A percentile compares a stretch with the other conserved stretches of the same genome.
Conservation (phyloP, 306 rosid species). For the Trifolium pratense region DNA sequence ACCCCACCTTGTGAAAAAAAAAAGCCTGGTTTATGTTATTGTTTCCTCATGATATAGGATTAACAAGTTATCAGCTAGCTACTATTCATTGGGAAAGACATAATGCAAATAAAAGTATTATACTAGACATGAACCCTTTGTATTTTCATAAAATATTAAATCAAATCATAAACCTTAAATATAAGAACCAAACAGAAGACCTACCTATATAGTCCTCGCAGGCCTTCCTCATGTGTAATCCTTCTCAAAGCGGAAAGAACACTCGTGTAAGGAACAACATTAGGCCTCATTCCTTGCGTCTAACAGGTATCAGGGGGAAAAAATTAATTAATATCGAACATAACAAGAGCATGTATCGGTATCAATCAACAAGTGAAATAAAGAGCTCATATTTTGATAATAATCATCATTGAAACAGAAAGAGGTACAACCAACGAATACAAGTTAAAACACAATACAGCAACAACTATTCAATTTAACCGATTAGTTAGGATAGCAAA, state of each 20-base stretch:
- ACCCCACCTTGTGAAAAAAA: not conserved
- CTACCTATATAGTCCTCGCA: constrained; percentile 96
- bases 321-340: constrained; percentile 38
- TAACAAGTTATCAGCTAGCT: not conserved
- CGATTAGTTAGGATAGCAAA: constrained; percentile 12
- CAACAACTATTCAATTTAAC: constrained; percentile 18
- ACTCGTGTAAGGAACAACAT: constrained; percentile 84
- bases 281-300: constrained; percentile 97
- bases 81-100: constrained; percentile 5
- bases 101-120: not conserved
- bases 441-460: not conserved
- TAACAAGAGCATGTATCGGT: constrained; percentile 7
- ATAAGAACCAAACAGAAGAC: constrained; percentile 48
- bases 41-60: not conserved
- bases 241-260: constrained; percentile 84
- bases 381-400: not conserved
- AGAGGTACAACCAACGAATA: not conserved
- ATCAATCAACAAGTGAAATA: constrained; percentile 18
- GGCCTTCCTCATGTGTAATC: constrained; percentile 86
- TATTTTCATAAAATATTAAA: constrained; percentile 12
- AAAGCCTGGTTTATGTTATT: not conserved
- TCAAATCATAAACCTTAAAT: constrained; percentile 29
- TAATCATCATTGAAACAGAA: constrained; percentile 24
- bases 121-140: not conserved
- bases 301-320: constrained; percentile 35